A percentile compares a stretch with the other conserved stretches of the same genome.
Conservation (phyloP, 1,139 yeast genomes). For the Yarrowia galli region DNA sequence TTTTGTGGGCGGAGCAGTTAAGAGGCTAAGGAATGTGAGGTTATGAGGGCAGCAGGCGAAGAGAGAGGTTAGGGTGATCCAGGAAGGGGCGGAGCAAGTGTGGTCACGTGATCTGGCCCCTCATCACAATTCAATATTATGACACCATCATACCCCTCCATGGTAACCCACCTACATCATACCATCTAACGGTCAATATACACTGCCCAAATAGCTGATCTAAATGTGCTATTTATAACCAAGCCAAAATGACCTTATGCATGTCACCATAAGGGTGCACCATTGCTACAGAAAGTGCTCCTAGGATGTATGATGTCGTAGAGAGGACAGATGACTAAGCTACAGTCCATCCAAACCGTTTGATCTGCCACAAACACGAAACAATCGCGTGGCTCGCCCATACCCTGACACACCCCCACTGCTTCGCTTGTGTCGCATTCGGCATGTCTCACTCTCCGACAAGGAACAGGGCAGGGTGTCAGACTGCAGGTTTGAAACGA, state of each 20-base stretch:
- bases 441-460: not conserved
- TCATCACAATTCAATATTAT: too few relatives aligned
- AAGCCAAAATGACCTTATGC: not conserved
- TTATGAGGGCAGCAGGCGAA: too few relatives aligned
- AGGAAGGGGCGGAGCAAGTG: too few relatives aligned
- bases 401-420: not conserved
- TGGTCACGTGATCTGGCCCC: not conserved
- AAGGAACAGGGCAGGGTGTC: not conserved
- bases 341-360: too few relatives aligned
- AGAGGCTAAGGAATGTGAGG: not conserved
- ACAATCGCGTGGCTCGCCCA: too few relatives aligned
- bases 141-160: too few relatives aligned
- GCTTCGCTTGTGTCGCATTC: not conserved
- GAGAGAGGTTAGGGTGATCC: too few relatives aligned
- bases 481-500: conserved; percentile 21
- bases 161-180: not conserved
- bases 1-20: not conserved
- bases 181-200: not conserved
- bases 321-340: too few relatives aligned
- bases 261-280: not conserved
- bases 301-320: too few relatives aligned
- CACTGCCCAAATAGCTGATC: not conserved
- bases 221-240: not conserved
- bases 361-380: too few relatives aligned
- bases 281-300: too few relatives aligned